phyloP scores from a whole-genome alignment of 257 asterid species.

The Oldenlandia corymbosa region DNA sequence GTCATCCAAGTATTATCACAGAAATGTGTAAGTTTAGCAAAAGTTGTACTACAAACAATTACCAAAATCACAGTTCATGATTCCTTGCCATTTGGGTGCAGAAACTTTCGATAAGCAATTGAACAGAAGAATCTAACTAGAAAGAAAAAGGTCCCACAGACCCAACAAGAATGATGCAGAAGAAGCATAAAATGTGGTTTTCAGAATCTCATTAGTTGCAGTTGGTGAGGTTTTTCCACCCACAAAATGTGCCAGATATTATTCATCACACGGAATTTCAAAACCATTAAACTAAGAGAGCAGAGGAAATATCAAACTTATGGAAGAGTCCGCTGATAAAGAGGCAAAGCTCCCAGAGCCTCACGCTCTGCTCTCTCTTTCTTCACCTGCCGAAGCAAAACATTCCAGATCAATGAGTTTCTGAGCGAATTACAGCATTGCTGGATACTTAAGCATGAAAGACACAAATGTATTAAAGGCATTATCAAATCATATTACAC shows the following conservation, averaged over 20 bases:
- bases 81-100: neutral
- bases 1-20: neutral
- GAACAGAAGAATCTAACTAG: neutral
- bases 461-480: neutral
- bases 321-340: constrained; percentile 68
- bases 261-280: neutral
- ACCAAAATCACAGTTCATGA: neutral
- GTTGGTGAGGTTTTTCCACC: neutral
- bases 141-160: neutral
- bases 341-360: constrained; percentile 77
- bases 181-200: neutral
- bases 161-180: neutral
- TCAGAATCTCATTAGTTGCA: neutral
- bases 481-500: neutral
- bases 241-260: neutral
- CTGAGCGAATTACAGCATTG: neutral
- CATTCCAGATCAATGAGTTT: neutral
- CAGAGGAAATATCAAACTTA: constrained; percentile 18
- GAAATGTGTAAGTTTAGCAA: neutral
- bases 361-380: constrained; percentile 72
- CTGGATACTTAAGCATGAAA: neutral
- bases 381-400: constrained; percentile 49
- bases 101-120: neutral
- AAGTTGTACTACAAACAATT: neutral
- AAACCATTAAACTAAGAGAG: neutral